These are phyloP conservation scores for Tilletia walkeri DNA, from an alignment of 1,284 basidiomycete species.

Conservation along the genomic window DNA sequence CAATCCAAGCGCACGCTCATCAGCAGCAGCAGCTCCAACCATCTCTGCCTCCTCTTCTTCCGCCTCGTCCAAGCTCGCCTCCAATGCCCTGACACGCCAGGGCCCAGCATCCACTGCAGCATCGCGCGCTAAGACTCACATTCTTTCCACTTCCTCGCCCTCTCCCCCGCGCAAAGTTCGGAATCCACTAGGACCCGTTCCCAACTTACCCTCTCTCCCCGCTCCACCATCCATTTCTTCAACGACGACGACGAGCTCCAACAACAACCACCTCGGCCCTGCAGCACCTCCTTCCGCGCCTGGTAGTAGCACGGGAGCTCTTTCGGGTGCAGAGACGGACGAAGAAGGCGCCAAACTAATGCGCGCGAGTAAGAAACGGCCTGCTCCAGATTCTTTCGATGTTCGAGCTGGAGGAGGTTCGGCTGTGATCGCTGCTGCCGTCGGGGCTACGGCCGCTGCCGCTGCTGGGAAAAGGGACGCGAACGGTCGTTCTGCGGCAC, in stretches of 20 bases:
- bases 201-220: background rate
- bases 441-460: background rate
- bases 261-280: no score
- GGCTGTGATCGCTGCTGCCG: no score
- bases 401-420: background rate
- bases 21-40: background rate
- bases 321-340: background rate
- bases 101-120: no score
- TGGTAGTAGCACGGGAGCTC: no score
- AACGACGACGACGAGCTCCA: background rate
- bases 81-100: no score
- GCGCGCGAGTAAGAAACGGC: background rate
- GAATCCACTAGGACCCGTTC: background rate
- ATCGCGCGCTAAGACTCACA: background rate
- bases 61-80: no score
- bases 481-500: background rate
- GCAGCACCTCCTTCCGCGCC: no score
- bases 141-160: background rate
- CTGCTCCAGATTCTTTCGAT: slow-evolving; percentile 4
- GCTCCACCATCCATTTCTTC: background rate
- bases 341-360: background rate
- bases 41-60: background rate
- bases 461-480: background rate
- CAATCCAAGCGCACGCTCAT: background rate
- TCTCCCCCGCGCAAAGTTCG: background rate